Evolutionary conservation across 805 yeast species (phyloP).

Genomic region (Kuraishia piskuri): DNA sequence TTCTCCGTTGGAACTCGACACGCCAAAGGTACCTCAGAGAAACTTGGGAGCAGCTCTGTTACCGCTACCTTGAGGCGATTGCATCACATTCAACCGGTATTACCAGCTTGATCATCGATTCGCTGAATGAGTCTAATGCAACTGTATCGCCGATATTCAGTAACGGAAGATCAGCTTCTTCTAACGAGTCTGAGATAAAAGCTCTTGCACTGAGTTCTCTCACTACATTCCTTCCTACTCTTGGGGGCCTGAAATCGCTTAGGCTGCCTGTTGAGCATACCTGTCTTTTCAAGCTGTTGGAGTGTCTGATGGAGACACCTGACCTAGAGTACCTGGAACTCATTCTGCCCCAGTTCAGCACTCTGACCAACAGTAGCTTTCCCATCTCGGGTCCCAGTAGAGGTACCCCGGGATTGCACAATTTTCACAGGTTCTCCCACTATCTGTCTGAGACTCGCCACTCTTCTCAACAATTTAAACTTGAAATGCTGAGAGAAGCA

Average conservation of each 20-base stretch:
- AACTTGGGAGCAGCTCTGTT: slow-evolving; percentile 4
- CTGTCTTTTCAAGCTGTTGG: slow-evolving; percentile 6
- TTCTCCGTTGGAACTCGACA: slow-evolving; percentile 11
- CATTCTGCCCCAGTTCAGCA: slow-evolving; percentile 12
- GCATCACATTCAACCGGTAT: slow-evolving; percentile 8
- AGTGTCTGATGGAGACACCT: slow-evolving; percentile 4
- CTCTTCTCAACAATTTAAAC: neutral
- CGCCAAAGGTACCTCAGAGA: slow-evolving; percentile 5
- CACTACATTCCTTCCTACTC: slow-evolving; percentile 6
- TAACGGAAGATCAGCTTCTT: neutral
- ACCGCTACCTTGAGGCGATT: slow-evolving; percentile 7
- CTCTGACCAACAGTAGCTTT: slow-evolving; percentile 1
- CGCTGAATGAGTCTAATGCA: slow-evolving; percentile 9
- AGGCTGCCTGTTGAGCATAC: slow-evolving; percentile 11
- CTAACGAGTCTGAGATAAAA: slow-evolving; percentile 1
- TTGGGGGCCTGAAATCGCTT: slow-evolving; percentile 10
- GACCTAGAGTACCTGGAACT: slow-evolving; percentile 12
- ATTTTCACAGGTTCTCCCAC: neutral
- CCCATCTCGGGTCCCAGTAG: neutral
- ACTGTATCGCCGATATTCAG: slow-evolving; percentile 2
- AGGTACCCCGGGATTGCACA: neutral
- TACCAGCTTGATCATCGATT: slow-evolving; percentile 13
- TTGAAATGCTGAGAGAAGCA: slow-evolving; percentile 1
- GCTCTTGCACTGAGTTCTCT: slow-evolving; percentile 5
- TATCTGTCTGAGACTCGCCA: neutral